Base-by-base conservation (phyloP, 2,329 filamentous ascomycete genomes). In the Aspergillus sergii region DNA sequence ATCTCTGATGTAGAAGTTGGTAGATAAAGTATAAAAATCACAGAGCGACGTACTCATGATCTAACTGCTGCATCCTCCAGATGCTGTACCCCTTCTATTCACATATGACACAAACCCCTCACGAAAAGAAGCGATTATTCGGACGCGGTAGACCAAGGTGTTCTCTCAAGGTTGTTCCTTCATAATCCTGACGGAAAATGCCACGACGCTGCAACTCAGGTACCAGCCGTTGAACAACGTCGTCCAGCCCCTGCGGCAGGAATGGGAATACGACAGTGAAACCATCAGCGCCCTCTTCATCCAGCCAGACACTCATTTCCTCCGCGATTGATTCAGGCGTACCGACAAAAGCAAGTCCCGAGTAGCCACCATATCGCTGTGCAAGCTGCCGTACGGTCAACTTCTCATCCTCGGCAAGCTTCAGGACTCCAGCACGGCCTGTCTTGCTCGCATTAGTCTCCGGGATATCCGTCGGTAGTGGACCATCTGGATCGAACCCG, bases 361-460 rank as follows among this genome's bases (percentile, higher is more conserved):
- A 76, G 64, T 83, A 84, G 0, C 83, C 83, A 5, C 83, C 83
- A 51, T 78, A 81, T 3, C 84, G 78, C 66, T 82, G 78, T 0
- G 84, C 84, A 26, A 86, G 78, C 69, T 86, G 84, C 7, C 82
- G 76, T 2, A 86, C 80, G 0, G 82, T 85, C 57, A 86, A 66
- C 0, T 77, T 77, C 61, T 85, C 83, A 1, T 77, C 69, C 53
- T 73, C 68, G 0, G 82, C 83, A 2, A 86, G 72, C 62, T 76
- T 80, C 3, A 84, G n/a, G 10, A 82, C 80, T 0, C 75, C 70
- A 8, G 76, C 83, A 1, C 82, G 79, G 12, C 76, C 69, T 0
- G 82, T 83, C 70, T 85, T 84, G 75, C 83, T 86, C 1, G 81
- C 83, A 64, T 86, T 86, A 0, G 83, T 86, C 55, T 85, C 83